Conservation (phyloP, 2,329 filamentous ascomycete genomes). For the Chrysoporthe austroafricana region DNA sequence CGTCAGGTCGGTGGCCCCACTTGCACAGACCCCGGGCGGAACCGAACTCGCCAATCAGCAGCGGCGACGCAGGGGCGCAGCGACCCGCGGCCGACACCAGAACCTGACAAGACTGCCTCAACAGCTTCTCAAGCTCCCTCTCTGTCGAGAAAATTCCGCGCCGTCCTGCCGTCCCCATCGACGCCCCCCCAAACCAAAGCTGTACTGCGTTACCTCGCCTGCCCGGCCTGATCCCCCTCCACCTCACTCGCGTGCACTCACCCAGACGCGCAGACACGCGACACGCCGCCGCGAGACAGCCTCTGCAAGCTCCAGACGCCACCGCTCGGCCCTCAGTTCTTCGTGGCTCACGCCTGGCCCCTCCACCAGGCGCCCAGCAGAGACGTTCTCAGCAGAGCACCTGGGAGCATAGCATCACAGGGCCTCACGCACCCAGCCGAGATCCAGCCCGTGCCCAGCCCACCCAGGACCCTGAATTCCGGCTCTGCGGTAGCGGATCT, state of each 20-base stretch:
- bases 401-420: too few relatives aligned
- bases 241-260: slow-evolving; percentile 11
- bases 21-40: neutral
- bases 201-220: slow-evolving; percentile 15
- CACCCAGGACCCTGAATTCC: neutral
- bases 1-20: neutral
- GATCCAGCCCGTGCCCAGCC: neutral
- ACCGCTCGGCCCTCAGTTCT: neutral
- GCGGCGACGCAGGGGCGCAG: neutral
- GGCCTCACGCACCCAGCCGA: neutral
- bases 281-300: neutral
- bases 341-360: neutral
- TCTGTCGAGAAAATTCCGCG: slow-evolving; percentile 24
- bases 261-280: slow-evolving; percentile 12
- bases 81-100: neutral
- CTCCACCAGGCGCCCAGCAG: neutral
- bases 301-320: neutral
- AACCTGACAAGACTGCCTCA: neutral
- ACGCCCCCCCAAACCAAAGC: slow-evolving; percentile 16
- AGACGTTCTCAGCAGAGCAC: neutral
- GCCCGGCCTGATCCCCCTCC: slow-evolving; percentile 9
- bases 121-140: slow-evolving; percentile 3
- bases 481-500: neutral
- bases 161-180: slow-evolving; percentile 14
- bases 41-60: neutral